Evolutionary conservation across 805 yeast genomes (phyloP).

Genomic region (Metschnikowia hibisci): DNA sequence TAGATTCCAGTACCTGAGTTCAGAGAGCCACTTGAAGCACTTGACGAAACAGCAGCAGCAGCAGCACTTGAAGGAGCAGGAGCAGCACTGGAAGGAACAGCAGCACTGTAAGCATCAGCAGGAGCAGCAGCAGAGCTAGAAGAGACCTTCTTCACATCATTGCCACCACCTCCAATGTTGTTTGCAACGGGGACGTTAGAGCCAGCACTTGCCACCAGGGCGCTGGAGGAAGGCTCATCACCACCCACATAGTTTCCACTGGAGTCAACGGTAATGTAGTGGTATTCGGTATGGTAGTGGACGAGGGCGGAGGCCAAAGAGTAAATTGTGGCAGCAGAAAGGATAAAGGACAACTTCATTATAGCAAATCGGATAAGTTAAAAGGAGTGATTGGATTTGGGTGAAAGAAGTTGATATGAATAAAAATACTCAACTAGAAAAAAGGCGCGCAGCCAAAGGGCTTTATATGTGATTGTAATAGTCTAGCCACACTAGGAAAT

Average conservation of each 20-base stretch:
- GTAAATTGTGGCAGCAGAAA: slow-evolving; percentile 21
- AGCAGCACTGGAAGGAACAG: neutral
- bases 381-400: neutral
- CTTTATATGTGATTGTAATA: neutral
- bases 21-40: slow-evolving; percentile 7
- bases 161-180: too few relatives aligned
- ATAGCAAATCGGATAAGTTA: neutral
- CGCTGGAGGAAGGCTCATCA: neutral
- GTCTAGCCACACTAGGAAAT: neutral
- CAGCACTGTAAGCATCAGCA: neutral
- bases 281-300: slow-evolving; percentile 27
- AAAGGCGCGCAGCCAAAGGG: neutral
- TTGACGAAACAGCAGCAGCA: slow-evolving; percentile 2
- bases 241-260: slow-evolving; percentile 12
- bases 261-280: slow-evolving; percentile 24
- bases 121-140: too few relatives aligned
- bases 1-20: slow-evolving; percentile 14
- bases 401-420: neutral
- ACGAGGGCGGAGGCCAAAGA: slow-evolving; percentile 22
- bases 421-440: neutral
- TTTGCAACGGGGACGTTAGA: neutral
- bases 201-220: neutral
- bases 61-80: neutral
- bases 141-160: too few relatives aligned
- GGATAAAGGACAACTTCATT: slow-evolving; percentile 7